A percentile compares a stretch with the other conserved stretches of the same genome.
Conservation (phyloP, 2,329 filamentous ascomycete genomes). For the Pseudocercospora vitis region DNA sequence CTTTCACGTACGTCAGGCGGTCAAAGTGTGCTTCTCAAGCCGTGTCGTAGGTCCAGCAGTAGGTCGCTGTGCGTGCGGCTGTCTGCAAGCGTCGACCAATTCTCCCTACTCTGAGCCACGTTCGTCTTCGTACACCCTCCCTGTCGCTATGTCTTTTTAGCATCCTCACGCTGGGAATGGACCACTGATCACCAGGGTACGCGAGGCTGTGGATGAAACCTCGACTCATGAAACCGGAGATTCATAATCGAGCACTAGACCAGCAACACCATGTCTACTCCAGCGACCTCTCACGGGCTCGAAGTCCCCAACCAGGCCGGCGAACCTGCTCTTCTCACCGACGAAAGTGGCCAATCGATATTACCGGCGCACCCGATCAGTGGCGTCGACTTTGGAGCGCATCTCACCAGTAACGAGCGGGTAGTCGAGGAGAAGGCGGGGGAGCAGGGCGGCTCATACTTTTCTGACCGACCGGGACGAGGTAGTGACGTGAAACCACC, state of each 20-base stretch:
- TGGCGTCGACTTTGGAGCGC: constrained; percentile 23
- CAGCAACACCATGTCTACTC: constrained; percentile 1
- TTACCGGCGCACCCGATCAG: constrained; percentile 22
- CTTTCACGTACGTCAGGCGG: background rate
- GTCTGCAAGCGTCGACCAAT: background rate
- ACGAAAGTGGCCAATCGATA: constrained; percentile 15
- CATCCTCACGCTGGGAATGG: background rate
- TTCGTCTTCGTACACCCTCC: background rate
- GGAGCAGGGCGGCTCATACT: constrained; percentile 17
- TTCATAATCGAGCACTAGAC: background rate
- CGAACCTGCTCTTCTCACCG: constrained; percentile 13
- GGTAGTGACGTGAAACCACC: constrained; percentile 9
- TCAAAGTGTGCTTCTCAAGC: background rate
- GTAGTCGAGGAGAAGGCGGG: background rate
- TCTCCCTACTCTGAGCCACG: background rate
- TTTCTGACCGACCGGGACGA: constrained; percentile 8
- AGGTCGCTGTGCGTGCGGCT: background rate
- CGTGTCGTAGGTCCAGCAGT: background rate
- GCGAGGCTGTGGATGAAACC: background rate
- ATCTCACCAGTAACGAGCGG: constrained; percentile 3
- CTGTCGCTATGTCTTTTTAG: background rate
- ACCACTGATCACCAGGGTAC: background rate
- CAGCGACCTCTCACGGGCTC: constrained; percentile 1
- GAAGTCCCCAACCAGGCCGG: background rate
- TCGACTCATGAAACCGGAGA: background rate